These are phyloP conservation scores for Neckera pumila DNA, from an alignment of 225 moss, liverwort and hornwort species.

Conservation along the genomic window DNA sequence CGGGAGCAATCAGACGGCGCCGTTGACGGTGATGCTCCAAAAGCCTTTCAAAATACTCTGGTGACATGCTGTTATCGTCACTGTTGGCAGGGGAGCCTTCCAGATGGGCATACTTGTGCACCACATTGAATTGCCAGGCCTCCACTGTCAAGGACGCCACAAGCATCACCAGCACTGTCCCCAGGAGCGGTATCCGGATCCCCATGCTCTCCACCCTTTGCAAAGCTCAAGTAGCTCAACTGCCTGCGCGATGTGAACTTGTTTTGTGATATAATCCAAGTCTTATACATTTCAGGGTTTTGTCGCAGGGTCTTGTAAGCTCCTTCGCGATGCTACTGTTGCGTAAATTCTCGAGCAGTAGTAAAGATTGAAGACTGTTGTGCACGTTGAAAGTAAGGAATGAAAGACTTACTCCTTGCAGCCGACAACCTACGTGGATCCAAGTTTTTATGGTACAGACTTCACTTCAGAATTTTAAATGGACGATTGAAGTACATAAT, in stretches of 20 bases:
- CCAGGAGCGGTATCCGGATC: neutral
- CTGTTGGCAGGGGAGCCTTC: neutral
- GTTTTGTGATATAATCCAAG: neutral
- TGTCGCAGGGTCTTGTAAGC: neutral
- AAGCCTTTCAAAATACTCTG: constrained; percentile 28
- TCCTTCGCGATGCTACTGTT: neutral
- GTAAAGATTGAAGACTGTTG: neutral
- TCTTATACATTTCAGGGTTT: no score
- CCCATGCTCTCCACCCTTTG: neutral
- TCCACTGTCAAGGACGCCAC: neutral
- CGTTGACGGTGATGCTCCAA: constrained; percentile 15
- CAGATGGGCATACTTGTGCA: constrained; percentile 19
- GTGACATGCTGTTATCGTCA: neutral
- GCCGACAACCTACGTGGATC: neutral
- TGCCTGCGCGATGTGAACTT: neutral
- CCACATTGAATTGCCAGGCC: constrained; percentile 4
- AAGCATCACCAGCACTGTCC: neutral
- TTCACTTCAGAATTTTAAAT: neutral
- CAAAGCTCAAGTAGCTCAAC: neutral
- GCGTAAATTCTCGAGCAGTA: no score
- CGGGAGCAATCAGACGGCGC: neutral
- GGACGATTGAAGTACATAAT: neutral
- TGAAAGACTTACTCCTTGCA: neutral
- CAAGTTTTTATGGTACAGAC: neutral
- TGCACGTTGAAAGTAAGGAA: neutral